Evolutionary conservation across 805 yeast genomes (phyloP).

Genomic region (Jamesozyma hellenica): DNA sequence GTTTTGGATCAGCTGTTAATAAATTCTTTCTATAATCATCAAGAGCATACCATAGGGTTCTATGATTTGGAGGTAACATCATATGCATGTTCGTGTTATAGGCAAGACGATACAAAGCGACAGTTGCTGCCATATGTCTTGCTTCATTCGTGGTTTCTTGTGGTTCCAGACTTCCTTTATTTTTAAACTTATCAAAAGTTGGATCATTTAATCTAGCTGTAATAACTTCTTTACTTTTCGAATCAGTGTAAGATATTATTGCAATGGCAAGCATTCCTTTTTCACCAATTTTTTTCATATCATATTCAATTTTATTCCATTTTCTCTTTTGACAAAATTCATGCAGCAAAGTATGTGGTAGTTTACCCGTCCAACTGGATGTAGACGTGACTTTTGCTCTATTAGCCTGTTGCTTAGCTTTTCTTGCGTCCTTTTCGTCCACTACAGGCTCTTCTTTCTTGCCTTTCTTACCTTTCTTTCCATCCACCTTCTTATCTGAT

Average conservation of each 20-base stretch:
- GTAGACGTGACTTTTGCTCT: constrained; percentile 52
- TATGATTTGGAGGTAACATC: constrained; percentile 78
- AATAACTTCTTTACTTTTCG: constrained; percentile 65
- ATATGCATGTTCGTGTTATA: constrained; percentile 74
- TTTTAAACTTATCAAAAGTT: constrained; percentile 32
- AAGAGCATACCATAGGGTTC: constrained; percentile 65
- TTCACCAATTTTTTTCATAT: constrained; percentile 43
- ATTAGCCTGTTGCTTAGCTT: constrained; percentile 25
- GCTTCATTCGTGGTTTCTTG: constrained; percentile 84
- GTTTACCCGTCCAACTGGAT: constrained; percentile 87
- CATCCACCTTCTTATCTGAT: background rate
- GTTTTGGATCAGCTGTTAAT: constrained; percentile 36
- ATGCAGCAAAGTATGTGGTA: constrained; percentile 76
- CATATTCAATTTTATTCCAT: constrained; percentile 82
- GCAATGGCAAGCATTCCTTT: constrained; percentile 60
- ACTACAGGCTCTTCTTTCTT: constrained; percentile 8
- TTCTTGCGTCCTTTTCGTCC: constrained; percentile 12
- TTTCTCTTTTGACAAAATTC: constrained; percentile 81
- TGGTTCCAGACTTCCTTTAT: constrained; percentile 42
- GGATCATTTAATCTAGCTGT: constrained; percentile 45
- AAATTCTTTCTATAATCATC: constrained; percentile 49
- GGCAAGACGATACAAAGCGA: constrained; percentile 69
- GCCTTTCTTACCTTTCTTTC: constrained; percentile 12
- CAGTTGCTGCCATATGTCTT: constrained; percentile 82
- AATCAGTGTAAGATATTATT: constrained; percentile 60